These are phyloP conservation scores for Penicillium sp. DNA, from an alignment of 2,329 filamentous ascomycete species.

Conservation along the genomic window DNA sequence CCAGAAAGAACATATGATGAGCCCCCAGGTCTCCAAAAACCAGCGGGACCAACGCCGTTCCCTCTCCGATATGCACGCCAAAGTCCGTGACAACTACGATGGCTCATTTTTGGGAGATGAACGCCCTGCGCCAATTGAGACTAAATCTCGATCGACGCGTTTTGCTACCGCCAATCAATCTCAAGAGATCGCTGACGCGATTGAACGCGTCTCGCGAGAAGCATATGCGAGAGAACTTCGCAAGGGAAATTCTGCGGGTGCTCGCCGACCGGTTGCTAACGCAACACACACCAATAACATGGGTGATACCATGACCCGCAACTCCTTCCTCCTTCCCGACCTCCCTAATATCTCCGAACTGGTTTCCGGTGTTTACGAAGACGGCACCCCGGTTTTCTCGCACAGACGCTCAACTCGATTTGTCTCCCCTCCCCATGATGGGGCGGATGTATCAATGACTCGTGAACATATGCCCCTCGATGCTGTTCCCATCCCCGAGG, in stretches of 20 bases:
- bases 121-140: conserved; percentile 45
- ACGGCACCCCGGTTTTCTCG: conserved; percentile 59
- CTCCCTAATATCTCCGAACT: conserved; percentile 63
- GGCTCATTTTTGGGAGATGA: conserved; percentile 54
- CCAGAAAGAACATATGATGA: conserved; percentile 42
- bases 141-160: conserved; percentile 55
- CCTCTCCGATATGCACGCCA: conserved; percentile 58
- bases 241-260: conserved; percentile 24
- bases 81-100: conserved; percentile 54
- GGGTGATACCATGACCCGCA: conserved; percentile 54
- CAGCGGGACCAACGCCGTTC: conserved; percentile 47
- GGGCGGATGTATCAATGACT: conserved; percentile 31
- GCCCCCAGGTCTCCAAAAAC: conserved; percentile 37
- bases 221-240: conserved; percentile 34
- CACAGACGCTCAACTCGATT: conserved; percentile 56
- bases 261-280: conserved; percentile 24
- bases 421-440: conserved; percentile 47
- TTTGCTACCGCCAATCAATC: conserved; percentile 53
- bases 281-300: conserved; percentile 34
- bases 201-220: conserved; percentile 40
- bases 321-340: conserved; percentile 63
- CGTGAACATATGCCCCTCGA: conserved; percentile 52
- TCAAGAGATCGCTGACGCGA: conserved; percentile 39
- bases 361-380: conserved; percentile 59
- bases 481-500: conserved; percentile 58